Base-by-base conservation (phyloP, 768 basidiomycete genomes). In the Suillus weaverae region DNA sequence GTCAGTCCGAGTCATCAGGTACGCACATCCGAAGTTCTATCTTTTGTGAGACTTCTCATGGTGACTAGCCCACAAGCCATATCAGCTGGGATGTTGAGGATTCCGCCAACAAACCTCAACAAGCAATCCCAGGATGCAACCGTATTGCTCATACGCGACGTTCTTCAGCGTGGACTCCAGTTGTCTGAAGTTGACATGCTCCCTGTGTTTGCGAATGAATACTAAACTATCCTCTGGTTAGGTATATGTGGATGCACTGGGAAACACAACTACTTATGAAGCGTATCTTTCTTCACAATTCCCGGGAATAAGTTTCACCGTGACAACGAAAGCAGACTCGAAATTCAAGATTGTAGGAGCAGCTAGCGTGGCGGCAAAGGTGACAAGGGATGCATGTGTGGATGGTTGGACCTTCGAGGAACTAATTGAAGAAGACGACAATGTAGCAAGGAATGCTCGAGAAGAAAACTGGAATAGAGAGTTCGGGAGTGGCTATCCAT, bases 281-380 rank as follows among this genome's bases (percentile, higher is more conserved):
- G 82, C 85, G 30, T 91, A 92, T 71, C 85, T 99, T 3, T 89
- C 91, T 14, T 82, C 83, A 8, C 72, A 89, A 38, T 99, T 98
- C 75, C 92, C 94, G 0, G 88, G 86, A 8, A 91, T 98, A 67
- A 78, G 80, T 46, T 96, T 99, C 74, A 95, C 93, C 0, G 97
- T 99, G 30, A 85, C 89, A 11, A 86, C 88, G 33, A 98, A 99
- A 77, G 97, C 97, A 18, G 97, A 99, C 72, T 89, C 89, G n/a
- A 88, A 92, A 66, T 99, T 87, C 84, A 97, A 95, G 72, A 96
- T 99, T 65, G 97, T 99, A 65, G 91, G 94, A 26, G 97, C 97
- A 7, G 97, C 97, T 2, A 95, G 93, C 74, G 94, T 99, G n/a
- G 95, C 95, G 3, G 97, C 97, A 2, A 99, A 99, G 78, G 95